Conservation (phyloP, 345 rosid species). For the Noccaea caerulescens region DNA sequence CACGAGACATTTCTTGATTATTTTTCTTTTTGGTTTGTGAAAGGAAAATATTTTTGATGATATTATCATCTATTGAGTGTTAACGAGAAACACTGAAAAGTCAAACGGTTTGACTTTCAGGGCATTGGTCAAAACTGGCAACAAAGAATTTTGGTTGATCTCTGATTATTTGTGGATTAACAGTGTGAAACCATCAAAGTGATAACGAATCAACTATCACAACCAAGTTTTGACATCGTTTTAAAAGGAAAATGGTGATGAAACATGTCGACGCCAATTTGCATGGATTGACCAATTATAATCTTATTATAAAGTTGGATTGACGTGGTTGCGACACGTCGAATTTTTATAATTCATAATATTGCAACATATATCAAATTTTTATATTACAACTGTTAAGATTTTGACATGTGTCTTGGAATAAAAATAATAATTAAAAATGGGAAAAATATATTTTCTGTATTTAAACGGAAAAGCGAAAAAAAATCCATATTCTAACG, state of each 20-base stretch:
- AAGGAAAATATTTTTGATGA: slow-evolving; percentile 18
- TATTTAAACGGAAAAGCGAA: too few species aligned
- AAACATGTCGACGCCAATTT: not conserved
- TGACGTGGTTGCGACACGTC: too few species aligned
- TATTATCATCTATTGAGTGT: not conserved
- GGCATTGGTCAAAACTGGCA: slow-evolving; percentile 24
- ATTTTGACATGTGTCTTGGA: too few species aligned
- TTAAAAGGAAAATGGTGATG: not conserved
- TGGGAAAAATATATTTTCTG: too few species aligned
- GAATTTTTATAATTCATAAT: too few species aligned
- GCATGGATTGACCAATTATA: not conserved
- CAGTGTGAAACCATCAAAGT: slow-evolving; percentile 17
- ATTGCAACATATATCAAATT: too few species aligned
- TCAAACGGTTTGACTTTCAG: slow-evolving; percentile 15
- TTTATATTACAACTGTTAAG: too few species aligned
- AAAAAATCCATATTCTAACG: too few species aligned
- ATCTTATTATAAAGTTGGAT: too few species aligned
- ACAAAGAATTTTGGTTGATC: not conserved
- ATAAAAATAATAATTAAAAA: too few species aligned
- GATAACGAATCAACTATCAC: not conserved
- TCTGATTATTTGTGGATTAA: not conserved
- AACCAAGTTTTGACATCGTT: not conserved
- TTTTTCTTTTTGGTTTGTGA: slow-evolving; percentile 3
- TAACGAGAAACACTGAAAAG: slow-evolving; percentile 23
- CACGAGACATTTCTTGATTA: slow-evolving; percentile 28